These are phyloP conservation scores for Boletus pseudopeckii DNA, from an alignment of 768 basidiomycete species.

Conservation along the genomic window DNA sequence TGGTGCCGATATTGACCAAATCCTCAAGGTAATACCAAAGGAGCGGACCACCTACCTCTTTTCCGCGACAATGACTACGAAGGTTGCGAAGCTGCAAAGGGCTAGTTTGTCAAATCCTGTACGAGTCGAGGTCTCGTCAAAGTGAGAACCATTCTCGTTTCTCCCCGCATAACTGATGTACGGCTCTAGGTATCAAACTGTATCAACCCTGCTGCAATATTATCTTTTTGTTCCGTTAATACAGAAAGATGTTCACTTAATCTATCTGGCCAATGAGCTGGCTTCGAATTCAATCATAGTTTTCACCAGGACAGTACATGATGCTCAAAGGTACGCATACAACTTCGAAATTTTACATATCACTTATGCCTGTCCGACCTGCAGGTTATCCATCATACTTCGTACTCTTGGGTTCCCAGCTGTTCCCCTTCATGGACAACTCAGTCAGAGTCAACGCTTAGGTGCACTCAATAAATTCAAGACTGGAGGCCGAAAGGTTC, in stretches of 20 bases:
- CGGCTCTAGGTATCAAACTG: constrained; percentile 82
- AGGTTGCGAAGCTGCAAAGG: constrained; percentile 93
- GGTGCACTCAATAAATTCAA: constrained; percentile 96
- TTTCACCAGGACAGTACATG: constrained; percentile 93
- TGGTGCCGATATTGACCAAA: constrained; percentile 91
- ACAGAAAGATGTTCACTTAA: constrained; percentile 88
- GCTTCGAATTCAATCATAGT: constrained; percentile 93
- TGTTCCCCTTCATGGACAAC: constrained; percentile 92
- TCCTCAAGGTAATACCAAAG: constrained; percentile 90
- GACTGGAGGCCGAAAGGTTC: constrained; percentile 82
- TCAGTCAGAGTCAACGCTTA: constrained; percentile 89
- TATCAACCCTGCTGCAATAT: constrained; percentile 91
- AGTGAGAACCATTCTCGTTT: constrained; percentile 47
- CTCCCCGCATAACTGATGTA: not conserved
- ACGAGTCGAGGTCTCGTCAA: constrained; percentile 87
- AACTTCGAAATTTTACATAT: not conserved
- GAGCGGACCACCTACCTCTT: constrained; percentile 95
- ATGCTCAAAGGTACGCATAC: constrained; percentile 67
- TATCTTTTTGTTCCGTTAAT: constrained; percentile 91
- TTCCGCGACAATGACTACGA: constrained; percentile 98
- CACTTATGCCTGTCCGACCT: not conserved
- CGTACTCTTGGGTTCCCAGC: constrained; percentile 91
- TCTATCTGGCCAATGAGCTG: constrained; percentile 84
- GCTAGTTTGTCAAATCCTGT: constrained; percentile 94
- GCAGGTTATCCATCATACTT: constrained; percentile 81